Base-by-base conservation (phyloP, 768 basidiomycete species). In the Polyporus arcularius region DNA sequence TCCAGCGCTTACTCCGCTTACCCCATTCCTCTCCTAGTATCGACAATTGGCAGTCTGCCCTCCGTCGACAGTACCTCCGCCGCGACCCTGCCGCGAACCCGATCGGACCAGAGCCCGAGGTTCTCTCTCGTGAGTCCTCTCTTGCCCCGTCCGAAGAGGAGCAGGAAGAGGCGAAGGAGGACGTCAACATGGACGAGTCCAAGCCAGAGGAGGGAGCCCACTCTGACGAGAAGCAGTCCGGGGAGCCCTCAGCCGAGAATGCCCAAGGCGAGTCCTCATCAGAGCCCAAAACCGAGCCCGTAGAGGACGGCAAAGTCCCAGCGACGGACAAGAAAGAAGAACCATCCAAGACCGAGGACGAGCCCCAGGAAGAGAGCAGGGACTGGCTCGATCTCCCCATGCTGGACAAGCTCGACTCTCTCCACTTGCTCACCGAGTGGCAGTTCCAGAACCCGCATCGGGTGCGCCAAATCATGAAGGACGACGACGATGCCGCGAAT, bases 381-480 rank as follows among this genome's bases (percentile, higher is more conserved):
- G 80, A 90, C 68, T 94, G 92, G 91, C 76, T 84, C 46, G 80
- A 87, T 46, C 82, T 94, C 30, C 79, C 86, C 2, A 85, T 90
- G 81, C 78, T 86, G 42, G 74, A 75, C 38, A 92, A 92, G 73
- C 82, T 95, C 45, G 88, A 92, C 61, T 85, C 88, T 4, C 75
- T 94, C 67, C 83, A 92, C 65, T 76, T 83, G 15, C 75, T 94
- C 51, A 82, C 80, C 31, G 93, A 95, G 74, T 95, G 93, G 93
- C 90, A 92, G 67, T 93, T 94, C 64, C 87, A 92, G 60, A 90
- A 91, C 68, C 84, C 90, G 4, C 79, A 80, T 54, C 81, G 88
- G 56, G 67, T 94, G 21, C 80, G 91, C 59, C 79, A 78, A 46
- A 73, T 89, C 49, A 92, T 94, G 90, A 89, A 85, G 68, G 82